Evolutionary conservation across 805 yeast genomes (phyloP).

Genomic region (Ogataea nakhonphanomensis): DNA sequence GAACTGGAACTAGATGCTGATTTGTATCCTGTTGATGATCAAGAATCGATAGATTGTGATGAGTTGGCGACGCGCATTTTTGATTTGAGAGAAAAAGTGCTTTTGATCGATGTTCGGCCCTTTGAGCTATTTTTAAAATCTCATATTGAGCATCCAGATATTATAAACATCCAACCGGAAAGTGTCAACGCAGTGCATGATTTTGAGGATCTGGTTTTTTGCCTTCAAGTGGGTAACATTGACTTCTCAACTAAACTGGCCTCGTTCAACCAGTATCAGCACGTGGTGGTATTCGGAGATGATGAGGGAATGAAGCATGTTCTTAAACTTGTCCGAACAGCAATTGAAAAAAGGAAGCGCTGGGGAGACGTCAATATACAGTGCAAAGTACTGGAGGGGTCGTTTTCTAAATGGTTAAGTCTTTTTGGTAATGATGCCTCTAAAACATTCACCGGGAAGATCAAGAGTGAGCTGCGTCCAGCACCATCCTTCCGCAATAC

Average conservation of each 20-base stretch:
- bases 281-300: conserved; percentile 39
- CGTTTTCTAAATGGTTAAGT: conserved; percentile 42
- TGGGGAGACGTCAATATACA: conserved; percentile 12
- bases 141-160: conserved; percentile 37
- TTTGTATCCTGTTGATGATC: conserved; percentile 14
- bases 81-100: conserved; percentile 11
- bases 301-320: conserved; percentile 28
- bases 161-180: conserved; percentile 41
- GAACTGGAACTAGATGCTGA: conserved; percentile 7
- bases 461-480: conserved; percentile 3
- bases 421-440: conserved; percentile 28
- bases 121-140: conserved; percentile 30
- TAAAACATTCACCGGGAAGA: conserved; percentile 16
- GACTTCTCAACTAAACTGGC: conserved; percentile 31
- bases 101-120: conserved; percentile 41
- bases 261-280: conserved; percentile 32
- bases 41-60: conserved; percentile 10
- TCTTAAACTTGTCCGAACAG: conserved; percentile 18
- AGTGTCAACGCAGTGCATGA: conserved; percentile 13
- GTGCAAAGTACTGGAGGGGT: conserved; percentile 36
- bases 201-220: conserved; percentile 20
- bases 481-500: conserved; percentile 3
- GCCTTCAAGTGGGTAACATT: conserved; percentile 32
- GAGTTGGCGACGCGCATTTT: conserved; percentile 13
- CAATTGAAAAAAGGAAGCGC: conserved; percentile 9